These are phyloP conservation scores for Neltuma alba DNA, from an alignment of 306 rosid species.

Conservation along the genomic window DNA sequence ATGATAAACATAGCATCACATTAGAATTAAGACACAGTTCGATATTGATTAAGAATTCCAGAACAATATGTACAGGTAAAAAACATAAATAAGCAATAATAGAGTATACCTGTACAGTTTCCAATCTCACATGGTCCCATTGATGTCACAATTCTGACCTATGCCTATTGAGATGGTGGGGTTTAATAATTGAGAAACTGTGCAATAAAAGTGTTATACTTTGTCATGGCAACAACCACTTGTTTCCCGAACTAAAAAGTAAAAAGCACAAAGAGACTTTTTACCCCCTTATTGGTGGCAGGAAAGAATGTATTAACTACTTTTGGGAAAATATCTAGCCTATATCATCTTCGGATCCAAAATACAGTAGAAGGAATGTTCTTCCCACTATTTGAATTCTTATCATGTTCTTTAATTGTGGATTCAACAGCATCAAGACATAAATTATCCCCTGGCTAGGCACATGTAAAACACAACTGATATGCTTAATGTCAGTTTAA, in stretches of 20 bases:
- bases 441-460: not conserved
- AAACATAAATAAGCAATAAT: not conserved
- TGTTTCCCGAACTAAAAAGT: not conserved
- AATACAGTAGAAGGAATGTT: not conserved
- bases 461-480: not conserved
- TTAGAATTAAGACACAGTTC: not conserved
- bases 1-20: slow-evolving; percentile 23
- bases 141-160: not conserved
- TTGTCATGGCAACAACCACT: not conserved
- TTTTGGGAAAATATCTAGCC: not conserved
- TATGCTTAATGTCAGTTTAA: not conserved
- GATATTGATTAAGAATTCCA: not conserved
- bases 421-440: not conserved
- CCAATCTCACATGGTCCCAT: not conserved
- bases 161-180: not conserved
- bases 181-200: not conserved
- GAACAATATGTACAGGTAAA: not conserved
- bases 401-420: not conserved
- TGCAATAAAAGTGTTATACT: not conserved
- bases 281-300: not conserved
- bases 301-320: not conserved
- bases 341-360: slow-evolving; percentile 4
- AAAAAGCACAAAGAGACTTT: not conserved
- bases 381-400: not conserved
- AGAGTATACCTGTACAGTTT: not conserved